phyloP scores from a whole-genome alignment of 352 stramenopile genomes.

The Pythium graminicola region DNA sequence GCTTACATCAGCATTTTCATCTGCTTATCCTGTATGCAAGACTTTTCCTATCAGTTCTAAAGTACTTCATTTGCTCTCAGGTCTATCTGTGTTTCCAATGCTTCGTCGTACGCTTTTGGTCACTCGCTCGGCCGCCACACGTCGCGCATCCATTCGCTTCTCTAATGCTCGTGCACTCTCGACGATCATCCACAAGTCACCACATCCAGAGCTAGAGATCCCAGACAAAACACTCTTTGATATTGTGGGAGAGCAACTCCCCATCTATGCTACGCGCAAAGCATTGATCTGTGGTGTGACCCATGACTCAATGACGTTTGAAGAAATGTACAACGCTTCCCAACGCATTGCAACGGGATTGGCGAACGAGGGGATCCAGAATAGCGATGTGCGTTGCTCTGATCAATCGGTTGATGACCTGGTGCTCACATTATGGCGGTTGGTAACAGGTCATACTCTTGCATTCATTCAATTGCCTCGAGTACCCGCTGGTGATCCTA shows the following conservation, averaged over 20 bases:
- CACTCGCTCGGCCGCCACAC: slow-evolving; percentile 4
- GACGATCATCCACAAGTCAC: slow-evolving; percentile 56
- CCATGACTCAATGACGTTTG: slow-evolving; percentile 41
- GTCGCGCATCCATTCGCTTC: too few species aligned
- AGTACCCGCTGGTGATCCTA: slow-evolving; percentile 49
- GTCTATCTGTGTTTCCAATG: too few species aligned
- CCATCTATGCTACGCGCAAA: slow-evolving; percentile 28
- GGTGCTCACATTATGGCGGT: not conserved
- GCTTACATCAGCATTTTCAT: slow-evolving; percentile 1
- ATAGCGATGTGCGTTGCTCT: slow-evolving; percentile 33
- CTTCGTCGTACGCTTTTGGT: slow-evolving; percentile 7
- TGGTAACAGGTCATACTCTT: slow-evolving; percentile 39
- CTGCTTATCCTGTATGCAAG: too few species aligned
- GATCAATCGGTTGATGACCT: not conserved
- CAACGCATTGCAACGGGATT: slow-evolving; percentile 39
- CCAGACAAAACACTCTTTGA: slow-evolving; percentile 48
- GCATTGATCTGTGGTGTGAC: slow-evolving; percentile 54
- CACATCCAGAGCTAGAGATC: slow-evolving; percentile 42
- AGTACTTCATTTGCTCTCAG: too few species aligned
- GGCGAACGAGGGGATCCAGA: slow-evolving; percentile 37
- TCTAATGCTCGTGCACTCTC: too few species aligned
- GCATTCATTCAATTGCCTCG: slow-evolving; percentile 66
- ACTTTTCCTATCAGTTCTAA: slow-evolving; percentile 2
- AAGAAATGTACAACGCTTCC: slow-evolving; percentile 32
- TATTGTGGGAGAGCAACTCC: slow-evolving; percentile 32